A percentile compares a stretch with the other conserved stretches of the same genome.
phyloP scores from a whole-genome alignment of 371 early-diverging fungal species.

The Chytridiales sp. region DNA sequence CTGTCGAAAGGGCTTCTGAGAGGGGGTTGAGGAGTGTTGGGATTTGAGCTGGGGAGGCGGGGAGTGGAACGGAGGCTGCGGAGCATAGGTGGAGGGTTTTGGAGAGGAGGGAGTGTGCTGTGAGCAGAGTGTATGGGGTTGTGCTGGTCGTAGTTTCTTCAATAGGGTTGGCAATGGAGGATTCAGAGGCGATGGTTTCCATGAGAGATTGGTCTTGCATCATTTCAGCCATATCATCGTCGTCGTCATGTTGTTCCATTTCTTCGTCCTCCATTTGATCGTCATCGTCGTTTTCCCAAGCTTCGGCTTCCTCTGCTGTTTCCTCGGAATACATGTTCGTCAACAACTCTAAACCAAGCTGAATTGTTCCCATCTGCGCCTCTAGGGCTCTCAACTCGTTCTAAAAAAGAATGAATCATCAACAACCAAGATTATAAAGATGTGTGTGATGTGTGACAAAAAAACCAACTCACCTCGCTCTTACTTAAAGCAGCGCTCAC shows the following conservation, averaged over 20 bases:
- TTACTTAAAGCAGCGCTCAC: not conserved
- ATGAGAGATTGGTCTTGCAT: constrained; percentile 27
- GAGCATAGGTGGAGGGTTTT: not conserved
- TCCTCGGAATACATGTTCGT: constrained; percentile 71
- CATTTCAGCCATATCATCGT: constrained; percentile 8
- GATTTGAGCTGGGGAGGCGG: too few species aligned
- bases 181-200: constrained; percentile 33
- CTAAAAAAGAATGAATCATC: not conserved
- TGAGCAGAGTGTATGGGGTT: not conserved
- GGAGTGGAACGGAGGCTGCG: too few species aligned
- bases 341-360: constrained; percentile 73
- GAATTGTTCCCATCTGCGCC: constrained; percentile 60
- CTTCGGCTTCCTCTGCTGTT: constrained; percentile 24
- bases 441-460: not conserved
- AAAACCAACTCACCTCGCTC: not conserved
- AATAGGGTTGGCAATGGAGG: constrained; percentile 3
- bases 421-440: not conserved
- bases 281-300: constrained; percentile 33
- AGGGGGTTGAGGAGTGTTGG: too few species aligned
- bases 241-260: constrained; percentile 39
- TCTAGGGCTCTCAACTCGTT: constrained; percentile 10
- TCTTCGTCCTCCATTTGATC: constrained; percentile 51
- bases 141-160: not conserved
- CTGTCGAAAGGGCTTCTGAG: not conserved
- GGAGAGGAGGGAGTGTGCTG: not conserved